Evolutionary conservation across 2,329 filamentous ascomycete species (phyloP).

Genomic region (Cryphonectria japonica): DNA sequence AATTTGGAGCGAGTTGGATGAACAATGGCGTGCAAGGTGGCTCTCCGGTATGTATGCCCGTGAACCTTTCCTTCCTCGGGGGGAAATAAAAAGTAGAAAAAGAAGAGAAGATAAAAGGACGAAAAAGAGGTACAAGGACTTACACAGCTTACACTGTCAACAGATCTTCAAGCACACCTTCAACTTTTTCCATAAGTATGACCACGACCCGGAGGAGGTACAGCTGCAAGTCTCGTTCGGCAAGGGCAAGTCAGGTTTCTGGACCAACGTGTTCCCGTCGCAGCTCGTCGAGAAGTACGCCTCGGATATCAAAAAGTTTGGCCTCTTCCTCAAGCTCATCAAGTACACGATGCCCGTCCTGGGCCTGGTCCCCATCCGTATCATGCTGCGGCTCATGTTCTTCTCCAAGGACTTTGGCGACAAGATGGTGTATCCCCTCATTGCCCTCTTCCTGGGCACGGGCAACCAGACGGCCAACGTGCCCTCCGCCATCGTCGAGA

Average conservation of each 20-base stretch:
- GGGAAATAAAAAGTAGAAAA: neutral
- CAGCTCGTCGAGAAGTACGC: conserved; percentile 53
- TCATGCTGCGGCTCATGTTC: conserved; percentile 62
- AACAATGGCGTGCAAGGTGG: conserved; percentile 55
- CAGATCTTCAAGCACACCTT: conserved; percentile 60
- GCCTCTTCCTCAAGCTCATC: conserved; percentile 52
- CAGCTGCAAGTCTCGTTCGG: conserved; percentile 58
- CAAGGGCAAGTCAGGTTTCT: conserved; percentile 56
- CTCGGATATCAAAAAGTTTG: conserved; percentile 54
- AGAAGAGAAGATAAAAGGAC: neutral
- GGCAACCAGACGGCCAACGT: conserved; percentile 67
- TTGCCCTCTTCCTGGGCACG: conserved; percentile 72
- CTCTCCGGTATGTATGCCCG: conserved; percentile 16
- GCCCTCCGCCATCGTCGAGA: conserved; percentile 67
- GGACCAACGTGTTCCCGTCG: conserved; percentile 59
- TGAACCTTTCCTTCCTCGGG: neutral
- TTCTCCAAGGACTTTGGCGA: conserved; percentile 68
- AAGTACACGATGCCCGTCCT: conserved; percentile 56
- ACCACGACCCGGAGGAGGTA: conserved; percentile 47
- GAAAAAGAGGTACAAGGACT: neutral
- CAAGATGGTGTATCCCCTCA: conserved; percentile 71
- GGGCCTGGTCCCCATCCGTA: conserved; percentile 57
- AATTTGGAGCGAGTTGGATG: conserved; percentile 62
- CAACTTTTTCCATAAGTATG: conserved; percentile 53
- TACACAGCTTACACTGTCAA: neutral